A percentile compares a stretch with the other conserved stretches of the same genome.
Conservation (phyloP, 129 eudicot species). For the Chrysanthemum seticuspe region DNA sequence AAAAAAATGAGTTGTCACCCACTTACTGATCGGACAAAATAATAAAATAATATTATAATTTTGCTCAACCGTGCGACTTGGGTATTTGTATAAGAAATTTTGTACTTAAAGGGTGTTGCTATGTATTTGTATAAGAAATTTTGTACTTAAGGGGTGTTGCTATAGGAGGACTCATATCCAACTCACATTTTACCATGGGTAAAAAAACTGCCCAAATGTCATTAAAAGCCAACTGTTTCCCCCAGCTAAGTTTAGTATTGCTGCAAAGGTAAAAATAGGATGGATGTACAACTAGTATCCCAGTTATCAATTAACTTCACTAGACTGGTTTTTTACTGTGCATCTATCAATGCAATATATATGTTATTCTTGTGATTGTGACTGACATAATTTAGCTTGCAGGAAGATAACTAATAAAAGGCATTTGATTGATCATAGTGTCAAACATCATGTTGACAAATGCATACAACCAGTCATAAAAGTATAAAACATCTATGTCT, state of each 20-base stretch:
- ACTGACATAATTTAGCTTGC: slow-evolving; percentile 3
- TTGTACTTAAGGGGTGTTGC: no score
- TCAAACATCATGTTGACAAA: slow-evolving; percentile 1
- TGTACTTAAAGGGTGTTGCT: no score
- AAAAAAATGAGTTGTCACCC: no score
- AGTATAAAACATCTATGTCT: slow-evolving; percentile 3
- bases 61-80: no score
- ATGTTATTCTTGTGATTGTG: slow-evolving; percentile 8
- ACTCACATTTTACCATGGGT: not conserved
- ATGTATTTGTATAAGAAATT: no score
- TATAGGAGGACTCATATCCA: no score
- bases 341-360: not conserved
- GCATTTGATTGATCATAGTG: slow-evolving; percentile 8
- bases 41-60: no score
- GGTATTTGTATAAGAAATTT: no score
- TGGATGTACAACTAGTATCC: not conserved
- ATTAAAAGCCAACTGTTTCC: no score
- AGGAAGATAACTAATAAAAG: slow-evolving; percentile 7
- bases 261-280: not conserved
- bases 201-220: not conserved
- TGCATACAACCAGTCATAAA: not conserved
- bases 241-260: not conserved
- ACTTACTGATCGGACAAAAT: no score
- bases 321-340: not conserved
- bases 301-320: slow-evolving; percentile 16